Base-by-base conservation (phyloP, 2,329 filamentous ascomycete species). In the Neonectria hederae region DNA sequence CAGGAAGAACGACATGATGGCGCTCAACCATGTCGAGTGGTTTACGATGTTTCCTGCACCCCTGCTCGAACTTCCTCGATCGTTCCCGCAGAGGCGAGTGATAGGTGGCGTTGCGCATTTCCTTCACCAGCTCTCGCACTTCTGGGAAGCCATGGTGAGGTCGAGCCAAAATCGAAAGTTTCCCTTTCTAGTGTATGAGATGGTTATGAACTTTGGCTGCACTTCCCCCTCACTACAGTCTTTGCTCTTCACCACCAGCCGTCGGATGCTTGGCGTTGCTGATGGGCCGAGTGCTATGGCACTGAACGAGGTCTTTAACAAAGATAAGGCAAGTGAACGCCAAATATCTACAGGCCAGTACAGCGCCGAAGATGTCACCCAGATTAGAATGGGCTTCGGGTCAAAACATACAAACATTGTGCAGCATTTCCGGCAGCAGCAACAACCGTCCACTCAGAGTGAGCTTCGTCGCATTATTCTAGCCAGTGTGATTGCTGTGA, bases 161-260 rank as follows among this genome's bases (percentile, higher is more conserved):
- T 14, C 14, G n/a, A 51, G 74, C 13, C 17, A 32, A n/a, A 0
- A 26, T 6, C 72, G 76, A 22, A 56, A 35, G 21, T 76, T 71
- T 35, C 78, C 78, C 0, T 53, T 78, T 3, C 63, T 77, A 19
- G 65, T 70, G 2, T 69, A 55, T 17, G 77, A 80, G 56, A 22
- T 75, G 26, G 59, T 14, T 7, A 7, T 57, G 1, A 7, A 52
- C 4, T 60, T 80, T 2, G 53, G 54, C 43, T 80, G 77, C 45
- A 38, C 48, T 8, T 78, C 77, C 6, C 42, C 42, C 6, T 53
- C 64, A 3, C 49, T 78, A 6, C 70, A 73, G 19, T 56, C 60
- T 7, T 65, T 76, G 42, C 51, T 80, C 1, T 80, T 78, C 48
- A 76, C 67, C 11, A 62, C 71, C 38, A 78, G 70, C 38, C 76